Evolutionary conservation across 2,329 filamentous ascomycete genomes (phyloP).

Genomic region (Apiospora hydei): DNA sequence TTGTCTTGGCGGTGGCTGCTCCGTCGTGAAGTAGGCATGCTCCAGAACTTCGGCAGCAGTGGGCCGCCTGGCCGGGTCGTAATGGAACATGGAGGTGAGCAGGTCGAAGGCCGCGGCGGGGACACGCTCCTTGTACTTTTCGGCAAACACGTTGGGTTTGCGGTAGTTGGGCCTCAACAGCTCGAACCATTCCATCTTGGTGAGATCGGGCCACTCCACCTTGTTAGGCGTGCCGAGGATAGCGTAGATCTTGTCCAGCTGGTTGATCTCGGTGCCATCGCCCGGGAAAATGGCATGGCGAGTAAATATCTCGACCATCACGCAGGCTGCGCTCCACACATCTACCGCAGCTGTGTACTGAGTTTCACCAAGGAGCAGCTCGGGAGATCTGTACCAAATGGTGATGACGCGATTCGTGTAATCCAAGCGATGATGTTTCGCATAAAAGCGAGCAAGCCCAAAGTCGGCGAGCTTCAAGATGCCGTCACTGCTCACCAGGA

Average conservation of each 20-base stretch:
- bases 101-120: constrained; percentile 85
- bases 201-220: constrained; percentile 84
- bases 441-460: constrained; percentile 93
- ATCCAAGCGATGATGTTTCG: constrained; percentile 88
- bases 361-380: constrained; percentile 89
- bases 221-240: constrained; percentile 87
- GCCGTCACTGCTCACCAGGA: constrained; percentile 88
- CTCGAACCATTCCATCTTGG: constrained; percentile 98
- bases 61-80: constrained; percentile 85
- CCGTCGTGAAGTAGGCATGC: constrained; percentile 86
- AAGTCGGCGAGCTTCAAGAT: constrained; percentile 95
- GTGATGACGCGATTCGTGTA: constrained; percentile 99
- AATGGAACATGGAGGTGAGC: constrained; percentile 83
- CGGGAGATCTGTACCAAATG: constrained; percentile 95
- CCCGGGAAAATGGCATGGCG: constrained; percentile 93
- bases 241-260: constrained; percentile 96
- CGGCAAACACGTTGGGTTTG: constrained; percentile 77
- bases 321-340: constrained; percentile 97
- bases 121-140: constrained; percentile 80
- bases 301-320: constrained; percentile 96
- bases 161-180: constrained; percentile 81
- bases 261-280: constrained; percentile 93
- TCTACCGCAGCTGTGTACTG: constrained; percentile 90
- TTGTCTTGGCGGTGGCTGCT: constrained; percentile 79
- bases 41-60: constrained; percentile 83